Evolutionary conservation across 495 filamentous ascomycete species (phyloP).

Genomic region (Neurospora pannonica): DNA sequence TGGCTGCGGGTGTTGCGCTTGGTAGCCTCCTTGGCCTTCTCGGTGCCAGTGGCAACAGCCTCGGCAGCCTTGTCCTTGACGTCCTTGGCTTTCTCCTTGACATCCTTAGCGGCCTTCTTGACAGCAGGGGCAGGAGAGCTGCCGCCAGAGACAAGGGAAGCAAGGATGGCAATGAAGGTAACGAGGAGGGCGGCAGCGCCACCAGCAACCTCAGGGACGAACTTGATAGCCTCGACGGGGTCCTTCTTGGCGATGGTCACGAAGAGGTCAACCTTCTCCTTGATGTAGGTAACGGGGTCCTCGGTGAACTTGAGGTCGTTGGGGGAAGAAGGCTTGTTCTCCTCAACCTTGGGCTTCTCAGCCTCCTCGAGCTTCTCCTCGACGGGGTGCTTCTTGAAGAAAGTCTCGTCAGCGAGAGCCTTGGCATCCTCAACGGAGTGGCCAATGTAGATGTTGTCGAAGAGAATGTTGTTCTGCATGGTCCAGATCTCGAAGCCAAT

Average conservation of each 20-base stretch:
- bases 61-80: constrained; percentile 74
- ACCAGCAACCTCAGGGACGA: constrained; percentile 83
- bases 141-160: constrained; percentile 39
- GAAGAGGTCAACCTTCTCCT: constrained; percentile 88
- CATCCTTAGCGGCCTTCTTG: constrained; percentile 56
- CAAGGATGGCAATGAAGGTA: constrained; percentile 58
- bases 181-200: constrained; percentile 59
- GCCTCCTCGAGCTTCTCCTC: constrained; percentile 80
- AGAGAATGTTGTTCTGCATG: constrained; percentile 97
- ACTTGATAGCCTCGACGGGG: constrained; percentile 82
- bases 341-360: constrained; percentile 66
- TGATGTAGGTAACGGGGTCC: constrained; percentile 80
- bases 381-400: constrained; percentile 78
- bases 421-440: constrained; percentile 92
- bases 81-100: constrained; percentile 60
- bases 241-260: constrained; percentile 74
- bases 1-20: constrained; percentile 45
- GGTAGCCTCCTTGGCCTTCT: constrained; percentile 54
- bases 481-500: constrained; percentile 99
- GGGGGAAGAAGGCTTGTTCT: constrained; percentile 54
- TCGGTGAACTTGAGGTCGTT: constrained; percentile 82
- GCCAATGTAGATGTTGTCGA: constrained; percentile 99
- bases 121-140: constrained; percentile 31
- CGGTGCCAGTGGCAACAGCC: constrained; percentile 55
- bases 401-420: constrained; percentile 84